Conservation (phyloP, 345 rosid species). For the Ceriops zippeliana region DNA sequence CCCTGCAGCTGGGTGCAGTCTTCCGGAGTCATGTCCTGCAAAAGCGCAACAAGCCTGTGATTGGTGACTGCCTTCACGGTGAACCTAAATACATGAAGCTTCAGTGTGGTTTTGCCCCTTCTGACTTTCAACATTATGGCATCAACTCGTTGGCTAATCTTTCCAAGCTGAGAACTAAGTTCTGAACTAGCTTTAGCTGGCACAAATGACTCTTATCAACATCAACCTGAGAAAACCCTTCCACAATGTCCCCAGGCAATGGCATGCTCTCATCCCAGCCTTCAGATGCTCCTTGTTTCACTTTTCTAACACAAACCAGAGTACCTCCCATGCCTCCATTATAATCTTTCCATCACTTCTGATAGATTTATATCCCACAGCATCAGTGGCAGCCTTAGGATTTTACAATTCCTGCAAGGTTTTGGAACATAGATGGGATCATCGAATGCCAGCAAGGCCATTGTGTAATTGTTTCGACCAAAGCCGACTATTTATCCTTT, state of each 20-base stretch:
- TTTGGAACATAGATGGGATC: too few species aligned
- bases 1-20: constrained; percentile 43
- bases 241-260: constrained; percentile 50
- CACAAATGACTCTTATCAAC: constrained; percentile 15
- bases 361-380: too few species aligned
- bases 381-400: too few species aligned
- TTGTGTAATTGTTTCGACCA: too few species aligned
- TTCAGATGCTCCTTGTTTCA: constrained; percentile 42
- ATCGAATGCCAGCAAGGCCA: too few species aligned
- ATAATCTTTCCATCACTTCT: too few species aligned
- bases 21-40: constrained; percentile 39
- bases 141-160: constrained; percentile 34
- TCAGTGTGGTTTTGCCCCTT: constrained; percentile 35
- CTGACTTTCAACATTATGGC: constrained; percentile 39
- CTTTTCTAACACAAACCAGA: constrained; percentile 36
- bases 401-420: too few species aligned
- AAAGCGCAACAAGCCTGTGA: constrained; percentile 41
- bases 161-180: constrained; percentile 30
- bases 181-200: constrained; percentile 26
- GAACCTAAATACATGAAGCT: constrained; percentile 26
- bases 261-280: constrained; percentile 53
- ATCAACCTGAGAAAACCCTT: constrained; percentile 35
- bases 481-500: too few species aligned
- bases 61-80: constrained; percentile 32
- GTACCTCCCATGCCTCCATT: constrained; percentile 19